phyloP scores from a whole-genome alignment of 1,139 yeast genomes.

The Suhomyces coccinellae region DNA sequence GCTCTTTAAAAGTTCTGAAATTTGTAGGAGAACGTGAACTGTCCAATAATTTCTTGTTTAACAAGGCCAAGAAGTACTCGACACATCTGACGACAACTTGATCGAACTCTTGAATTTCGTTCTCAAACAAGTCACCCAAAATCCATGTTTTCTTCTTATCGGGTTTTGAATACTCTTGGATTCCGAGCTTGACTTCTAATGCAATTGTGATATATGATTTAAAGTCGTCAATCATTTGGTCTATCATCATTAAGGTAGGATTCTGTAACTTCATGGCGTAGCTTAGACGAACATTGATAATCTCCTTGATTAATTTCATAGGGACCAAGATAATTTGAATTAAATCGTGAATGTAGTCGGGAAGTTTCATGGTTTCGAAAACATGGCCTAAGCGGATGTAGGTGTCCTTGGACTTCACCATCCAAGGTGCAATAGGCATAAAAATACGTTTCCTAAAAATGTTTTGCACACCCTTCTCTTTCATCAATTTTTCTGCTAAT shows the following conservation, averaged over 20 bases:
- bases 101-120: constrained; percentile 59
- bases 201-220: constrained; percentile 76
- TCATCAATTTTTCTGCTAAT: constrained; percentile 82
- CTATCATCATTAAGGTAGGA: constrained; percentile 95
- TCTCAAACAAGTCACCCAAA: constrained; percentile 64
- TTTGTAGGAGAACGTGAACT: constrained; percentile 63
- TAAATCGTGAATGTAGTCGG: constrained; percentile 69
- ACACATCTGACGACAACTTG: constrained; percentile 73
- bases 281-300: constrained; percentile 69
- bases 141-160: constrained; percentile 69
- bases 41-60: constrained; percentile 76
- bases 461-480: constrained; percentile 77
- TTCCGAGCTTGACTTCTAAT: constrained; percentile 69
- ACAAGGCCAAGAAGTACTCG: constrained; percentile 64
- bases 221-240: constrained; percentile 88
- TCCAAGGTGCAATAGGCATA: constrained; percentile 64
- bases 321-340: constrained; percentile 75
- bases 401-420: constrained; percentile 75
- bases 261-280: constrained; percentile 79
- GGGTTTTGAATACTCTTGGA: constrained; percentile 65
- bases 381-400: constrained; percentile 61
- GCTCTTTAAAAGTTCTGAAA: constrained; percentile 85
- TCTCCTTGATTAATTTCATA: constrained; percentile 75
- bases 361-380: constrained; percentile 71
- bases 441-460: constrained; percentile 65